phyloP scores from a whole-genome alignment of 371 early-diverging fungal species.

The Apophysomyces variabilis region DNA sequence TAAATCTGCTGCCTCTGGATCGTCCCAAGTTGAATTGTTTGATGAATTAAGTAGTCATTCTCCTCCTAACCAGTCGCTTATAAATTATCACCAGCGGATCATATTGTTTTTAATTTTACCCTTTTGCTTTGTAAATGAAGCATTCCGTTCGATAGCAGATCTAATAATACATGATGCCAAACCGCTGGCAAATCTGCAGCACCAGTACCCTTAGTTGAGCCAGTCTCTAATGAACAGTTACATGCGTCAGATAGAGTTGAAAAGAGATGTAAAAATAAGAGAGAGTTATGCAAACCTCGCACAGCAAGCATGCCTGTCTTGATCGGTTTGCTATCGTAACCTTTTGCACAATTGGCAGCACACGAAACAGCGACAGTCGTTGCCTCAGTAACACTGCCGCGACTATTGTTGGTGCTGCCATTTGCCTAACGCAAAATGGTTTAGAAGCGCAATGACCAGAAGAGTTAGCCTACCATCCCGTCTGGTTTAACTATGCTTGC shows the following conservation, averaged over 20 bases:
- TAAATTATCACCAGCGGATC: constrained; percentile 2
- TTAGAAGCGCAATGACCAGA: neutral
- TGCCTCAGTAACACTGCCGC: neutral
- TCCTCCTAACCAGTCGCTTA: constrained; percentile 5
- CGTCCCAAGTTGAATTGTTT: constrained; percentile 23
- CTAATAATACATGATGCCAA: neutral
- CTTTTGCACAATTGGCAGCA: neutral
- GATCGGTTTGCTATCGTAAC: constrained; percentile 3
- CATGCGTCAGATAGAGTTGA: neutral
- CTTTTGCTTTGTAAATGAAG: constrained; percentile 11
- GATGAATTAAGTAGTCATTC: constrained; percentile 15
- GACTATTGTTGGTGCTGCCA: neutral
- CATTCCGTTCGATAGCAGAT: constrained; percentile 8
- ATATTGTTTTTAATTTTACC: constrained; percentile 7
- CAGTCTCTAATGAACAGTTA: neutral
- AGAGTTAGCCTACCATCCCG: neutral
- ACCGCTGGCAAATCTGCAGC: neutral
- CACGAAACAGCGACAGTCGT: neutral
- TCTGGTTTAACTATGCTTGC: neutral
- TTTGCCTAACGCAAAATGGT: neutral
- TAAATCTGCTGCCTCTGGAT: constrained; percentile 48
- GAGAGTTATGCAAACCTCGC: neutral
- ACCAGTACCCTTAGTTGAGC: neutral
- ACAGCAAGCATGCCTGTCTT: constrained; percentile 3
- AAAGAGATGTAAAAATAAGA: neutral